phyloP scores from a whole-genome alignment of 306 rosid genomes.

The Cucurbita ficifolia region DNA sequence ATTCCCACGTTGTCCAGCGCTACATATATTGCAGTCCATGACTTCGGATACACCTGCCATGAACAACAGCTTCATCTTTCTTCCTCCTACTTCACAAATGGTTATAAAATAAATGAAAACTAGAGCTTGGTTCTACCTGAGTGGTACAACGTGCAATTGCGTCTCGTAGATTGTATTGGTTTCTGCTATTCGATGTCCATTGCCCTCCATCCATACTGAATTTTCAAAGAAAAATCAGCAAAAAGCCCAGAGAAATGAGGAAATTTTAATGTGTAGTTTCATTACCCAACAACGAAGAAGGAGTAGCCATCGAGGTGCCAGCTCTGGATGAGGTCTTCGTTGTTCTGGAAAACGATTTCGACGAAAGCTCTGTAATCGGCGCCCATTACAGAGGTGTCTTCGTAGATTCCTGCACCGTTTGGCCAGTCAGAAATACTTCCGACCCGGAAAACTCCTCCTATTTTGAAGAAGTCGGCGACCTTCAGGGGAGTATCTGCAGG shows the following conservation, averaged over 20 bases:
- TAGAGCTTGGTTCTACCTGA: constrained; percentile 39
- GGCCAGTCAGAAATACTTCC: constrained; percentile 82
- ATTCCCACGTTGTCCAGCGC: constrained; percentile 94
- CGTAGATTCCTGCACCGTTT: constrained; percentile 71
- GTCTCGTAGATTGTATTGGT: constrained; percentile 69
- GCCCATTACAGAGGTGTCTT: constrained; percentile 73
- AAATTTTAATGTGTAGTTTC: no score
- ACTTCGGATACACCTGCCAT: constrained; percentile 42
- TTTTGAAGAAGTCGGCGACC: constrained; percentile 77
- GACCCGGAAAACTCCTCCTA: constrained; percentile 57
- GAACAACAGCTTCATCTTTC: not conserved
- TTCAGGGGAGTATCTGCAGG: constrained; percentile 87
- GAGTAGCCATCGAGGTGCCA: constrained; percentile 91
- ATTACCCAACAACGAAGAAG: constrained; percentile 86
- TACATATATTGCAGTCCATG: constrained; percentile 84
- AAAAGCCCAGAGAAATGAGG: not conserved
- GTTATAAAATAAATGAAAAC: not conserved
- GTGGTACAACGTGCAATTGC: constrained; percentile 82
- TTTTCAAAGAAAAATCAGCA: not conserved
- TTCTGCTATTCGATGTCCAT: constrained; percentile 58
- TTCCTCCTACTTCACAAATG: no score
- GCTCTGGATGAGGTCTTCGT: constrained; percentile 70
- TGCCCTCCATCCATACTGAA: constrained; percentile 92
- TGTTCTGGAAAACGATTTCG: constrained; percentile 83
- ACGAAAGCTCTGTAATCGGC: constrained; percentile 64